These are phyloP conservation scores for Trichoderma reesei DNA, from an alignment of 495 filamentous ascomycete genomes.

Conservation along the genomic window DNA sequence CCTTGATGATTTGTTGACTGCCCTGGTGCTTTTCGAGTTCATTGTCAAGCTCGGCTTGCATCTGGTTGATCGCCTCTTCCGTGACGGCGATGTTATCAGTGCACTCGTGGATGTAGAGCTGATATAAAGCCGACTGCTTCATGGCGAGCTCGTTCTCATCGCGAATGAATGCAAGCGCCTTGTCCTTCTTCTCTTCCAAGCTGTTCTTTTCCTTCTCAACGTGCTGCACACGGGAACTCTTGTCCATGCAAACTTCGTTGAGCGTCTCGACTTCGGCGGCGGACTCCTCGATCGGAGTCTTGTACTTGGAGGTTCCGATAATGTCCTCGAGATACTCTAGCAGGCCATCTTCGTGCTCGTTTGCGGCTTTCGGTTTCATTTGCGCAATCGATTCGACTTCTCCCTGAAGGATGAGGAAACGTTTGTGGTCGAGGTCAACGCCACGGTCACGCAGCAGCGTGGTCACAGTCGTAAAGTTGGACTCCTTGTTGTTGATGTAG, in stretches of 20 bases:
- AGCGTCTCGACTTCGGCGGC: slow-evolving; percentile 73
- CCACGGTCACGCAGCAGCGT: slow-evolving; percentile 79
- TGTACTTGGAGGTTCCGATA: slow-evolving; percentile 96
- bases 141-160: slow-evolving; percentile 87
- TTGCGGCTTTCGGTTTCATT: slow-evolving; percentile 94
- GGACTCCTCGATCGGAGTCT: slow-evolving; percentile 88
- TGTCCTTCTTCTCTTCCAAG: slow-evolving; percentile 92
- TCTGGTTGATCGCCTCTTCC: slow-evolving; percentile 78
- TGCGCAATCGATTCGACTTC: slow-evolving; percentile 98
- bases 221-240: slow-evolving; percentile 87
- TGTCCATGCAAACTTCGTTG: slow-evolving; percentile 91
- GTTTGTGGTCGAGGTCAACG: slow-evolving; percentile 95
- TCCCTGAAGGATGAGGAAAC: slow-evolving; percentile 92
- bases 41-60: slow-evolving; percentile 77
- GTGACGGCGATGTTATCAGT: slow-evolving; percentile 81
- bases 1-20: slow-evolving; percentile 83
- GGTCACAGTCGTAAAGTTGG: slow-evolving; percentile 85
- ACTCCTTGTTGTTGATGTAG: slow-evolving; percentile 82
- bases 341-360: slow-evolving; percentile 91
- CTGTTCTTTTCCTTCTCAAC: slow-evolving; percentile 93
- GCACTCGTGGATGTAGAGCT: slow-evolving; percentile 80
- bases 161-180: slow-evolving; percentile 75
- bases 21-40: slow-evolving; percentile 90
- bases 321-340: slow-evolving; percentile 98
- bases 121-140: slow-evolving; percentile 85